phyloP scores from a whole-genome alignment of 2,329 filamentous ascomycete genomes.

The Aspergillus fumigatus region DNA sequence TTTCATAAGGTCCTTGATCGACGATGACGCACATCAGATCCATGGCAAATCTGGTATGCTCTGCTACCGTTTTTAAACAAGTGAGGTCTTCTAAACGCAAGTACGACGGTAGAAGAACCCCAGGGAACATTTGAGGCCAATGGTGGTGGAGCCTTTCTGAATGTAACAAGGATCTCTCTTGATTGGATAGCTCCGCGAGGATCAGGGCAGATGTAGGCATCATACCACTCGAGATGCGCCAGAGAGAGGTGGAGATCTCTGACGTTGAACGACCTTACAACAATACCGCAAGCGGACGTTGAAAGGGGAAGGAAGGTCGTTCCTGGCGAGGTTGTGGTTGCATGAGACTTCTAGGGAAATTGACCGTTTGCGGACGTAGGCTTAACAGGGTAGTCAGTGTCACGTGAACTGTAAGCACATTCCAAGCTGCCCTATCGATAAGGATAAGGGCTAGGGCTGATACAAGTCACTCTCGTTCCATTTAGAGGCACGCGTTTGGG shows the following conservation, averaged over 20 bases:
- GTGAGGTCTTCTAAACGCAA: neutral
- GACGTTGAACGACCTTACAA: neutral
- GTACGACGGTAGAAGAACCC: neutral
- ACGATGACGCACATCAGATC: neutral
- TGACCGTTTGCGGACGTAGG: neutral
- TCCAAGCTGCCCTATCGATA: slow-evolving; percentile 4
- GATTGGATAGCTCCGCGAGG: neutral
- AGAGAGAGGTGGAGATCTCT: slow-evolving; percentile 1
- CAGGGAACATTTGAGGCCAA: neutral
- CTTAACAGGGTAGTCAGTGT: neutral
- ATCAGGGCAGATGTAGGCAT: slow-evolving; percentile 10
- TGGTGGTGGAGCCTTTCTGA: neutral
- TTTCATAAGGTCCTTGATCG: neutral
- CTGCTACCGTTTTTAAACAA: neutral
- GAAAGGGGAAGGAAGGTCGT: neutral
- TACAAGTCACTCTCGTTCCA: slow-evolving; percentile 8
- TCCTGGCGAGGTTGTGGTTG: neutral
- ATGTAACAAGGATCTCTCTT: neutral
- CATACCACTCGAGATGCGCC: slow-evolving; percentile 4
- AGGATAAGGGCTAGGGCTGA: slow-evolving; percentile 15
- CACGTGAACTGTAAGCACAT: neutral
- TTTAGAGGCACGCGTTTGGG: slow-evolving; percentile 11
- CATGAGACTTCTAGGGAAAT: neutral
- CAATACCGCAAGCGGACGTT: neutral
- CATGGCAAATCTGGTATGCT: neutral